phyloP scores from a whole-genome alignment of 176 grass and related monocot genomes.

The Avena atlantica region DNA sequence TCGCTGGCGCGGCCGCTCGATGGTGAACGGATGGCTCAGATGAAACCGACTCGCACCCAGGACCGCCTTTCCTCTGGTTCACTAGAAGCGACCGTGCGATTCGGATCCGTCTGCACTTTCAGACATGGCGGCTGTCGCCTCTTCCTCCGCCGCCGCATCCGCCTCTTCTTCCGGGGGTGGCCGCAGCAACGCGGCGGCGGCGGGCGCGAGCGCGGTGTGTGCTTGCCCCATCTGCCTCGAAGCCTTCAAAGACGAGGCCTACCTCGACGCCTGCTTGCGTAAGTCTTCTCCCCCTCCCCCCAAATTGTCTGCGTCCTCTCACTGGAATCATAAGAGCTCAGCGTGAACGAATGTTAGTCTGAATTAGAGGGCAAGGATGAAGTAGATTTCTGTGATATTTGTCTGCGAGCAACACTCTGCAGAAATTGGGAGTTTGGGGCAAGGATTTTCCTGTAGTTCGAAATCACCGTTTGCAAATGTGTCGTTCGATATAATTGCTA shows the following conservation, averaged over 20 bases:
- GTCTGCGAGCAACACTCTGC: background rate
- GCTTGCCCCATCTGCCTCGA: slow-evolving; percentile 69
- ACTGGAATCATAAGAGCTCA: background rate
- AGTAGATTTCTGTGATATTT: background rate
- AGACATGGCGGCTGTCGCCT: slow-evolving; percentile 29
- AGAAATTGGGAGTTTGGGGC: background rate
- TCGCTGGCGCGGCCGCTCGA: background rate
- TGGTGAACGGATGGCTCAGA: background rate
- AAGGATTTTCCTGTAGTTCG: background rate
- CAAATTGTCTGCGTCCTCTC: background rate
- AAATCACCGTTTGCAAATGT: background rate
- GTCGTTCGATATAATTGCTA: background rate
- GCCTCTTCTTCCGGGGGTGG: background rate
- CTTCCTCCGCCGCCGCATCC: slow-evolving; percentile 35
- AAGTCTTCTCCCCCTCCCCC: slow-evolving; percentile 26
- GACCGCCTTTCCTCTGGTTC: background rate
- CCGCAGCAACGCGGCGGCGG: background rate
- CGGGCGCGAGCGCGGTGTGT: background rate
- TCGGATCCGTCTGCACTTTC: background rate
- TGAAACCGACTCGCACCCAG: background rate
- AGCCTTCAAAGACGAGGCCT: slow-evolving; percentile 59
- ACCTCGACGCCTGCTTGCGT: slow-evolving; percentile 75
- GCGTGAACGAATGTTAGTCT: background rate
- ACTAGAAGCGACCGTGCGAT: background rate
- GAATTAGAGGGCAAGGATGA: too few relatives aligned